A percentile compares a stretch with the other conserved stretches of the same genome.
These are phyloP conservation scores for Vanrija humicola DNA, from an alignment of 1,284 basidiomycete genomes.

Conservation along the genomic window DNA sequence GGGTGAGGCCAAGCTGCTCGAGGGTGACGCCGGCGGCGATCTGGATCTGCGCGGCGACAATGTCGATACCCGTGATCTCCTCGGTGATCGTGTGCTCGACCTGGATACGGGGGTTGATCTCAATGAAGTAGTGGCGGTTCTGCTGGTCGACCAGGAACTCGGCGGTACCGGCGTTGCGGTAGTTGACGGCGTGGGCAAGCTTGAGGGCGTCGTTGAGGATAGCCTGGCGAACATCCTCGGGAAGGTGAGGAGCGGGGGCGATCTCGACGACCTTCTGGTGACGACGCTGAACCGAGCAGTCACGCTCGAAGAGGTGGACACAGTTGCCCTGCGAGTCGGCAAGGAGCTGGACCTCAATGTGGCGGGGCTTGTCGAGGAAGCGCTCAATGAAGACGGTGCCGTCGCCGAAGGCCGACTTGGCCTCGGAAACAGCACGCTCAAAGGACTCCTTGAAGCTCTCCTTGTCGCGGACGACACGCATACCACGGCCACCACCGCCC, in stretches of 20 bases:
- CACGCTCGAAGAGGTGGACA: slow-evolving; percentile 95
- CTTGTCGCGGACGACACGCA: slow-evolving; percentile 94
- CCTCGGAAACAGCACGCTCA: slow-evolving; percentile 89
- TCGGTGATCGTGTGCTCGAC: slow-evolving; percentile 98
- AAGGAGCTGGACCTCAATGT: slow-evolving; percentile 95
- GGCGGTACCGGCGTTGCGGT: slow-evolving; percentile 94
- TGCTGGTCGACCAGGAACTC: slow-evolving; percentile 96
- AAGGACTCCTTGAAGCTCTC: slow-evolving; percentile 87
- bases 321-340: slow-evolving; percentile 89
- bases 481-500: slow-evolving; percentile 97
- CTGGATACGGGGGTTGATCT: slow-evolving; percentile 97
- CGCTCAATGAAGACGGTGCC: slow-evolving; percentile 98
- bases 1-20: slow-evolving; percentile 91
- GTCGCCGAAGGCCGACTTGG: slow-evolving; percentile 93
- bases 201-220: slow-evolving; percentile 91
- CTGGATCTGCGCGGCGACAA: slow-evolving; percentile 97
- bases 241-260: slow-evolving; percentile 90
- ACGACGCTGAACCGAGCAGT: slow-evolving; percentile 95
- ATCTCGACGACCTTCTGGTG: slow-evolving; percentile 99
- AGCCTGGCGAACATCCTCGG: slow-evolving; percentile 82
- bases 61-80: slow-evolving; percentile 98
- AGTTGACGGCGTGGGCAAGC: slow-evolving; percentile 84
- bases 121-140: slow-evolving; percentile 96
- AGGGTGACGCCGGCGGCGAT: slow-evolving; percentile 96
- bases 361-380: slow-evolving; percentile 91